Base-by-base conservation (phyloP, 208 protist species). In the Trypanosomatidae sp. region DNA sequence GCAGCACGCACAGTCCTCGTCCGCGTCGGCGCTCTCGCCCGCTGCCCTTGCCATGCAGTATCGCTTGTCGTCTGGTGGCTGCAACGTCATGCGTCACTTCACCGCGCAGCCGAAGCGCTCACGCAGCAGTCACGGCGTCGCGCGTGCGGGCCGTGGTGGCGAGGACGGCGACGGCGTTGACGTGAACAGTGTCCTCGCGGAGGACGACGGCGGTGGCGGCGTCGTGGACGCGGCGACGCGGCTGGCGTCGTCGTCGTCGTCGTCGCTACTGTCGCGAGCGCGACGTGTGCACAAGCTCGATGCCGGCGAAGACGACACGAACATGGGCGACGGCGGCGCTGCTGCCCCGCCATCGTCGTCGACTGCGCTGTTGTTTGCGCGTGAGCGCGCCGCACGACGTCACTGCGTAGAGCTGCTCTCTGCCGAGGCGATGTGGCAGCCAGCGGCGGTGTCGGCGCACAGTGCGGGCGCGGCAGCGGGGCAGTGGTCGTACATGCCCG, bases 61-160 rank as follows among this genome's bases (percentile, higher is more conserved):
- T 39, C 68, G 71, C 18, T 20, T 82, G 6, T 65, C 73, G 4
- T n/a, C n/a, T n/a, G 44, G 33, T 11, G 79, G 71, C 8, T 44
- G 57, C 28, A 82, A 65, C 50, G 74, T 84, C 18, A 62, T 88
- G 64, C 70, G 79, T 3, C 73, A 84, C 56, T 88, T 88, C 37
- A 78, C 79, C 6, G 53, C 58, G 4, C 22, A 21, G 24, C 53
- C 28, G 13, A 66, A 56, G 25, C 27, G 50, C 16, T 3, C 25
- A 11, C 13, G 21, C 3, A 5, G 38, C 27, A 18, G 20, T 6
- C 48, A 53, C 27, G 49, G 51, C n/a, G 28, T 28, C 11, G 39
- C 41, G 0, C 33, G 27, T 0, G 51, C 56, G 15, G 28, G 33
- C 11, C 11, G 3, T 6, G 18, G 15, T 15, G 3, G 41, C 22